Evolutionary conservation across 805 yeast genomes (phyloP).

Genomic region (Candida ascalaphidarum): DNA sequence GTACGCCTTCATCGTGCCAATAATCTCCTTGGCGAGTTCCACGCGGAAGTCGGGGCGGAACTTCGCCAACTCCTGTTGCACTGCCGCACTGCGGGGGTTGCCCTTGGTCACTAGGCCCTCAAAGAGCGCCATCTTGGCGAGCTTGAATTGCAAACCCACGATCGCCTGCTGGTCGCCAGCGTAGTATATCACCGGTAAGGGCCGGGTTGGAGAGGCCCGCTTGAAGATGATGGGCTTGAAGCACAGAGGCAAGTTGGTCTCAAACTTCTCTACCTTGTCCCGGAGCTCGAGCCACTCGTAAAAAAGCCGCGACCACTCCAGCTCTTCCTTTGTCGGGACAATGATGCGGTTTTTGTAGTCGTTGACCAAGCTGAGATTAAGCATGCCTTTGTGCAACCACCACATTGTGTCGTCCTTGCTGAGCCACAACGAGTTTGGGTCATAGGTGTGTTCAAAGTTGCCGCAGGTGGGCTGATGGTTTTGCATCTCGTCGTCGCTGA

Average conservation of each 20-base stretch:
- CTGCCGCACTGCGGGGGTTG: constrained; percentile 6
- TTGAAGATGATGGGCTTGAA: constrained; percentile 25
- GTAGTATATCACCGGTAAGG: constrained; percentile 25
- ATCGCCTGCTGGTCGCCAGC: constrained; percentile 28
- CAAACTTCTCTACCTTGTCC: constrained; percentile 18
- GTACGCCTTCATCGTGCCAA: constrained; percentile 31
- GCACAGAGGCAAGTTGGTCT: constrained; percentile 16
- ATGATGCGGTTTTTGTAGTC: constrained; percentile 17
- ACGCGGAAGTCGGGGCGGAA: constrained; percentile 17
- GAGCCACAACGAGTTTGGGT: too few relatives aligned
- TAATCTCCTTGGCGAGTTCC: constrained; percentile 22
- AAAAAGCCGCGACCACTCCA: constrained; percentile 12
- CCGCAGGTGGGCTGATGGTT: too few relatives aligned
- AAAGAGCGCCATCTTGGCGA: constrained; percentile 21
- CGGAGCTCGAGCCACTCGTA: constrained; percentile 20
- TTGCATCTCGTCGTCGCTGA: neutral
- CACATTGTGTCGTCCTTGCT: constrained; percentile 16
- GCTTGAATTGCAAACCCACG: constrained; percentile 18
- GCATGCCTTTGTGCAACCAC: constrained; percentile 26
- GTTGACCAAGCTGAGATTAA: constrained; percentile 18
- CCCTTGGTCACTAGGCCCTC: constrained; percentile 16
- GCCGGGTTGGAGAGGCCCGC: constrained; percentile 11
- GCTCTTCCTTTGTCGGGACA: constrained; percentile 19
- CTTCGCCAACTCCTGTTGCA: constrained; percentile 11
- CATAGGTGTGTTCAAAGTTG: too few relatives aligned